Conservation (phyloP, 2,329 filamentous ascomycete species). For the Penicillium verrucosum region DNA sequence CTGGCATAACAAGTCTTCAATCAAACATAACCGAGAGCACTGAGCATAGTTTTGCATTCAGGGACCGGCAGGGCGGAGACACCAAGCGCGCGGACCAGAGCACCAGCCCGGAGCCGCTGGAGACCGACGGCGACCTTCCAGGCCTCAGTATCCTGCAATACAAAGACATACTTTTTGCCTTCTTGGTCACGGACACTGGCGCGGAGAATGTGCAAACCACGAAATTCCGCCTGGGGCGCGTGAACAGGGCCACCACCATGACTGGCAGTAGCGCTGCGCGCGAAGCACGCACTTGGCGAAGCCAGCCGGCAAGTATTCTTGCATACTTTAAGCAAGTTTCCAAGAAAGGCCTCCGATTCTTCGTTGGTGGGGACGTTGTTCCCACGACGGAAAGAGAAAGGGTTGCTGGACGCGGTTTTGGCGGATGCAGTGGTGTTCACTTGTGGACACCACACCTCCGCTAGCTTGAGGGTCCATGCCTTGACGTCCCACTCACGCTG, state of each 20-base stretch:
- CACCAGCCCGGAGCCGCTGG: slow-evolving; percentile 54
- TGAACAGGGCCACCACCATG: slow-evolving; percentile 27
- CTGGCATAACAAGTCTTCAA: neutral
- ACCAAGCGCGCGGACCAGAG: slow-evolving; percentile 54
- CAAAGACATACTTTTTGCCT: slow-evolving; percentile 60
- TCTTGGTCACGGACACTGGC: slow-evolving; percentile 58
- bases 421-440: slow-evolving; percentile 45
- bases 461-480: slow-evolving; percentile 90
- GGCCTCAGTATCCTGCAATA: slow-evolving; percentile 57
- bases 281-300: slow-evolving; percentile 40
- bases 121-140: slow-evolving; percentile 63
- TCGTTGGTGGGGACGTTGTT: slow-evolving; percentile 57
- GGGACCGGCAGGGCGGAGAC: slow-evolving; percentile 51
- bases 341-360: slow-evolving; percentile 64
- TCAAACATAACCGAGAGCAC: slow-evolving; percentile 40
- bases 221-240: slow-evolving; percentile 37
- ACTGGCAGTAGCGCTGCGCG: slow-evolving; percentile 24
- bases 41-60: slow-evolving; percentile 42
- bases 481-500: slow-evolving; percentile 99
- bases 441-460: slow-evolving; percentile 81
- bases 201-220: slow-evolving; percentile 55
- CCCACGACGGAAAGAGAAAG: slow-evolving; percentile 40
- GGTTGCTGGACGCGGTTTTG: slow-evolving; percentile 28
- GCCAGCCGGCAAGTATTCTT: slow-evolving; percentile 59
- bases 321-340: slow-evolving; percentile 62